Percentiles rank a stretch among this genome's conserved stretches.
Evolutionary conservation across 1,284 basidiomycete genomes (phyloP).

Genomic region (Tylopilus sp.): DNA sequence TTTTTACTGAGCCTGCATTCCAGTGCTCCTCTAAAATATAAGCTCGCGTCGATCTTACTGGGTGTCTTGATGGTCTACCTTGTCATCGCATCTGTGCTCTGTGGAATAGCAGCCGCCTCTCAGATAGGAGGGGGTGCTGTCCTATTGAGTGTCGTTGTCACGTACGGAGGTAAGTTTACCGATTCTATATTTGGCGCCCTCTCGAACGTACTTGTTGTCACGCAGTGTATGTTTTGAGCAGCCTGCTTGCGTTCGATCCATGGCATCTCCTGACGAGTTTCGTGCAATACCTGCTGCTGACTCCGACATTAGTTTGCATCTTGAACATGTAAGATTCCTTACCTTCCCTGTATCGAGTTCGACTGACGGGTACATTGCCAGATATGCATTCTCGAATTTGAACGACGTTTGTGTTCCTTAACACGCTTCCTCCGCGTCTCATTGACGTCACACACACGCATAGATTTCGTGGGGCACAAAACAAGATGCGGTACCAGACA

Average conservation of each 20-base stretch:
- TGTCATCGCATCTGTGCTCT: conserved; percentile 69
- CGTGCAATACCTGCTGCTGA: conserved; percentile 81
- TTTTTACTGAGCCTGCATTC: neutral
- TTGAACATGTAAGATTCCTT: conserved; percentile 59
- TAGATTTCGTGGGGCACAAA: conserved; percentile 91
- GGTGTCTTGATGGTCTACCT: conserved; percentile 80
- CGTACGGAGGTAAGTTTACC: conserved; percentile 65
- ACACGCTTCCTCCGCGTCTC: neutral
- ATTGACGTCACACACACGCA: neutral
- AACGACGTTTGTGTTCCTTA: conserved; percentile 53
- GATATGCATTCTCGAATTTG: conserved; percentile 77
- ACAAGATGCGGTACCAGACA: conserved; percentile 63
- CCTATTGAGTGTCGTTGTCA: conserved; percentile 80
- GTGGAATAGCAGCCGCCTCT: conserved; percentile 63
- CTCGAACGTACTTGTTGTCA: neutral
- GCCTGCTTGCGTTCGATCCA: conserved; percentile 87
- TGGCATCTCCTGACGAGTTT: conserved; percentile 93
- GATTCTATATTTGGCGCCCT: conserved; percentile 1
- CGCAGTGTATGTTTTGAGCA: conserved; percentile 68
- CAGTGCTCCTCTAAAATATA: conserved; percentile 84
- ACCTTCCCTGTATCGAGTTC: neutral
- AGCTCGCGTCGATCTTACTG: conserved; percentile 70
- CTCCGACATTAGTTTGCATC: conserved; percentile 85
- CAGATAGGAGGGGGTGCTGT: conserved; percentile 65
- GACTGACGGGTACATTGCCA: conserved; percentile 26